Evolutionary conservation across 176 grass and related monocot species (phyloP), one percentile per base, ranked within the genome.

Genomic region (Echinochloa phyllopogon): DNA sequence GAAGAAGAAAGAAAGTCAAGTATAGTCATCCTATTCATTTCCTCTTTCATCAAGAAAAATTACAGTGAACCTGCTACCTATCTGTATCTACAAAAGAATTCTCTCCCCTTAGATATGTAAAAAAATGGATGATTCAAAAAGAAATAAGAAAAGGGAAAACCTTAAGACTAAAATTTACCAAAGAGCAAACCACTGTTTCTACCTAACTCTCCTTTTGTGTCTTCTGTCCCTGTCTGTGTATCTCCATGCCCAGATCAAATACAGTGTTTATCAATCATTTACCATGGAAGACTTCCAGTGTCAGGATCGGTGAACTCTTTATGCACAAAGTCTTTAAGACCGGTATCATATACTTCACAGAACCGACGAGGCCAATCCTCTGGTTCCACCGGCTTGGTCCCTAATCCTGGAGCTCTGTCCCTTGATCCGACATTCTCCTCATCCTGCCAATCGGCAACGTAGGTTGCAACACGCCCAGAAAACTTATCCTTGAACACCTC

Each of bases 401-500:
- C 96, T 73, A 99, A 62, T 24, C 96, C 96, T 4, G 96, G 96
- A 3, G 89, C 94, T 52, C 96, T 79, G 83, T 99, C 96, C 91
- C 94, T 99, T 16, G 93, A 99, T 48, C 96, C 96, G 2, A 89
- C 96, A 27, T 99, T 99, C 65, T 99, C 96, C 69, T 99, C 89
- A 0, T 94, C 94, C 75, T 92, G 85, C 96, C 96, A 99, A 89
- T 99, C 96, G 0, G 94, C 88, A 50, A 99, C 96, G 48, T 99
- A 99, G 44, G 96, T 99, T 0, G 96, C 96, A 0, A 99, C 96
- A 43, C 96, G 86, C 14, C 96, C 76, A 18, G 89, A 84, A 44
- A 99, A 99, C 82, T 99, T 99, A 16, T 99, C 96, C 74, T 99
- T 99, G 86, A 99, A 99, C 80, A 96, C 93, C 79, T 99, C 91